Evolutionary conservation across 345 rosid species (phyloP), one percentile per base, ranked within the genome.

Genomic region (Turnera subulata): DNA sequence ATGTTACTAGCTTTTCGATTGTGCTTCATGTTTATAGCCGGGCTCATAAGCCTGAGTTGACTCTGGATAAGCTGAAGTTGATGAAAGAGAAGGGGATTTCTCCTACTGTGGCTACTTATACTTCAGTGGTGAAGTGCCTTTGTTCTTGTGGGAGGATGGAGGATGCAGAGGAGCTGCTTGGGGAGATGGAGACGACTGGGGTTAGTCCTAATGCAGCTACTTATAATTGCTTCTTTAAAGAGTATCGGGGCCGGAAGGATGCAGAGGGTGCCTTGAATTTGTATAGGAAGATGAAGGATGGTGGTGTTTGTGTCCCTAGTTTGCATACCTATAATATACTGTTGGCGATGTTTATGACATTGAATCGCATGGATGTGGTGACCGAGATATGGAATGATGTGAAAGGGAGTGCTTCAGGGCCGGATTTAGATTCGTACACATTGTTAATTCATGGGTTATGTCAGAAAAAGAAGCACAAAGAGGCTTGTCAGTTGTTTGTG

Each of bases 381-480:
- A 68, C 67, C 29, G 87, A 86, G 76, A 75, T 91, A 7, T 88
- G 98, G 96, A 72, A 71, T 46, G 95, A 91, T 66, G 61, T 91
- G 57, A 74, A 82, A 65, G 77, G 13, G 44, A 80, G 71, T 20
- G 78, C 73, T 7, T 50, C 64, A 0, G 88, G 92, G 39, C 95
- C 91, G 0, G 93, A 92, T 75, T 80, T 92, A 74, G 93, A 92
- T 73, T 84, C 96, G 0, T 86, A 86, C 56, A 86, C 96, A 8
- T 29, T 74, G 45, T 63, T 88, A 78, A 74, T 88, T 57, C 91
- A 81, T 59, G 90, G 82, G 29, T 49, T 89, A 51, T 92, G 95
- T 29, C 74, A 71, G 55, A 84, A 80, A 59, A 76, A 76, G 35
- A 82, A 79, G 59, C 84, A 95, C 91, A 84, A 66, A 50, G 85